Percentiles rank a stretch among this genome's conserved stretches.
phyloP scores from a whole-genome alignment of 2,329 filamentous ascomycete genomes.

The Mycosphaerella sp. region DNA sequence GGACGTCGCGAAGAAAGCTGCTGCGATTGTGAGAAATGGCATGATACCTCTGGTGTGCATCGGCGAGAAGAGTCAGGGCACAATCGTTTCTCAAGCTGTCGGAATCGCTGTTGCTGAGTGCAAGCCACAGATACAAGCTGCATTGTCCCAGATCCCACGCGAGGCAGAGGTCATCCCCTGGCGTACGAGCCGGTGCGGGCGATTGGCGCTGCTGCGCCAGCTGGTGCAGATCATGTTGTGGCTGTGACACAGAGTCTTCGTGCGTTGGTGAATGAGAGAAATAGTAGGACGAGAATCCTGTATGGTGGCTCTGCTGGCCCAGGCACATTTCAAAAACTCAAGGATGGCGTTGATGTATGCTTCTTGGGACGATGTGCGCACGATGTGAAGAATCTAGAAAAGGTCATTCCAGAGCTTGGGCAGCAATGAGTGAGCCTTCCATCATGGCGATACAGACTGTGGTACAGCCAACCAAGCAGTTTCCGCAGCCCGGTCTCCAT shows the following conservation, averaged over 20 bases:
- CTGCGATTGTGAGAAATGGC: slow-evolving; percentile 60
- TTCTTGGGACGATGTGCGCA: slow-evolving; percentile 79
- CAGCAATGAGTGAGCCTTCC: slow-evolving; percentile 3
- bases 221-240: slow-evolving; percentile 65
- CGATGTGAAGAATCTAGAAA: slow-evolving; percentile 63
- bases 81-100: slow-evolving; percentile 45
- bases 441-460: not conserved
- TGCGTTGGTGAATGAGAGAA: slow-evolving; percentile 47
- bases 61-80: slow-evolving; percentile 56
- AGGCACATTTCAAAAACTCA: slow-evolving; percentile 63
- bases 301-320: slow-evolving; percentile 82
- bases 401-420: slow-evolving; percentile 65
- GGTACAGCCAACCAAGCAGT: not conserved
- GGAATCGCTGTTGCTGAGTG: slow-evolving; percentile 61
- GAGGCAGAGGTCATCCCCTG: slow-evolving; percentile 65
- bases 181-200: slow-evolving; percentile 90
- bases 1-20: slow-evolving; percentile 61
- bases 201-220: slow-evolving; percentile 69
- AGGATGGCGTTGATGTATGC: slow-evolving; percentile 67
- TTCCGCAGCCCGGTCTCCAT: not conserved
- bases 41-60: slow-evolving; percentile 76
- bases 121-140: slow-evolving; percentile 56
- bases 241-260: slow-evolving; percentile 62
- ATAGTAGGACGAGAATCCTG: slow-evolving; percentile 60
- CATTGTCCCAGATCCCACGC: slow-evolving; percentile 55